These are phyloP conservation scores for Arabis alpina DNA, from an alignment of 345 rosid genomes.

Conservation along the genomic window DNA sequence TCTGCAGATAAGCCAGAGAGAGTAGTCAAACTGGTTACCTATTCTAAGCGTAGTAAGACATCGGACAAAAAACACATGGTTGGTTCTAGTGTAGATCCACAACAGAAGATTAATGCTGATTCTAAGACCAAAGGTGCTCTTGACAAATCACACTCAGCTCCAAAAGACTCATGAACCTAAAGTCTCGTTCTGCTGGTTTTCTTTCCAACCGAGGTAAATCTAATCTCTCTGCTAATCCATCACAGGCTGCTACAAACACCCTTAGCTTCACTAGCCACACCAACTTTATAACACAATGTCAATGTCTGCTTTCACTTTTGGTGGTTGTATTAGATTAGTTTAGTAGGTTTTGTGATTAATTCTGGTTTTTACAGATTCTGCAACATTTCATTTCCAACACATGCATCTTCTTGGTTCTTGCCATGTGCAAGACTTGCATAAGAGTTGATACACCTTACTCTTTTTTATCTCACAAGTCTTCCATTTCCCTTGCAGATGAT, in stretches of 20 bases:
- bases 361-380: neutral
- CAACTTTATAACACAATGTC: neutral
- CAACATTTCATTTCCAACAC: constrained; percentile 8
- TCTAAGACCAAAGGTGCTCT: constrained; percentile 28
- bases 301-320: neutral
- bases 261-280: neutral
- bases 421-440: constrained; percentile 22
- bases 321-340: neutral
- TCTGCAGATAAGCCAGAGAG: constrained; percentile 35
- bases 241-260: neutral
- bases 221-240: constrained; percentile 1
- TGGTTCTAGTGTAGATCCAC: constrained; percentile 31
- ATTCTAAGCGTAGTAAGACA: constrained; percentile 39
- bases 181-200: constrained; percentile 6
- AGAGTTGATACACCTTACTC: neutral
- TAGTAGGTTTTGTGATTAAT: neutral
- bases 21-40: constrained; percentile 44
- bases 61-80: constrained; percentile 34
- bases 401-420: constrained; percentile 1
- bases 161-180: constrained; percentile 20
- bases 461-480: constrained; percentile 7
- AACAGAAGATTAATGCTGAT: constrained; percentile 29
- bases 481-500: constrained; percentile 23
- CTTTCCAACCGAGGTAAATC: constrained; percentile 14
- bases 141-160: constrained; percentile 20